Base-by-base conservation (phyloP, 352 stramenopile species). In the Pythium brassicae region DNA sequence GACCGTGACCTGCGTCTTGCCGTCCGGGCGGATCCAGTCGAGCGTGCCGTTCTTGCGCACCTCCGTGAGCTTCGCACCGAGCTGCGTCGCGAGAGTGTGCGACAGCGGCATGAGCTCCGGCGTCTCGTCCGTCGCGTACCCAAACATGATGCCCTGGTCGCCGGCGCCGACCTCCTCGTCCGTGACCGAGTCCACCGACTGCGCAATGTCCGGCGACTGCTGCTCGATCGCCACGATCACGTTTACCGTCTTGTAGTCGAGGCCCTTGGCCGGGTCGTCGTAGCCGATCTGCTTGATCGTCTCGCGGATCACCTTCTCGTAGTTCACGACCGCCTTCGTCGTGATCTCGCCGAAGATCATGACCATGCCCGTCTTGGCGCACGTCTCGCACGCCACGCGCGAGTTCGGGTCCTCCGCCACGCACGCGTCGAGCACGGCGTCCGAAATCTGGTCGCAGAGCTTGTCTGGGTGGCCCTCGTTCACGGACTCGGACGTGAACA, bases 301-400 rank as follows among this genome's bases (percentile, higher is more conserved):
- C 68, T 99, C 96, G 54, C 97, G 97, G 63, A 99, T 98, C 45
- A 98, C 87, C 78, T 98, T 96, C 78, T 99, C 97, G 84, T 99
- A 99, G 80, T 99, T 99, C 45, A 99, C 96, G 44, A 96, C 98
- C 53, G 97, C 96, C 66, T 96, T 97, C 54, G 97, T 99, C 61
- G 95, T 99, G 76, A 99, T 99, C 86, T 99, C 97, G 59, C 97
- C 97, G 69, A 99, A 99, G 69, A 99, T 98, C 96, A 99, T 99
- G 61, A 99, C 96, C 89, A 99, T 99, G 69, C 96, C 96, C 4
- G 97, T 99, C 87, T 99, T 99, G 66, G 92, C 97, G 78, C 95
- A 98, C 32, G 97, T 99, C 83, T 99, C 97, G 62, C 96, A 99
- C 27, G 97, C 97, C 43, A 99, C 97, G 71, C 97, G 97, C 62